Percentiles rank a stretch among this genome's conserved stretches.
These are phyloP conservation scores for Paramecium pentaurelia DNA, from an alignment of 73 alveolate genomes.

Conservation along the genomic window DNA sequence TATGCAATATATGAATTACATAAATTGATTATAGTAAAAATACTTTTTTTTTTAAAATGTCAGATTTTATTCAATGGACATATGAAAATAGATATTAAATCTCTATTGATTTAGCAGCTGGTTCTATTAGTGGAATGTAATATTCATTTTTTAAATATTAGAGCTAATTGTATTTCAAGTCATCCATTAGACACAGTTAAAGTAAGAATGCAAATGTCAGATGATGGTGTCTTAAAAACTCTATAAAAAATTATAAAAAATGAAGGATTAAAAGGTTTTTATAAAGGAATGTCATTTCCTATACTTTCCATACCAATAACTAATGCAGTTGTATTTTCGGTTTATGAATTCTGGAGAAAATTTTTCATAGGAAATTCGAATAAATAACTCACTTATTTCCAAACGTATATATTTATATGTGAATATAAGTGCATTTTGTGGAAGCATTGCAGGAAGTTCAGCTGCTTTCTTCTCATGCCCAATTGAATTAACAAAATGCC, in stretches of 20 bases:
- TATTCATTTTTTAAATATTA: not conserved
- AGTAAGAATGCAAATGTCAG: conserved; percentile 57
- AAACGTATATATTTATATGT: not conserved
- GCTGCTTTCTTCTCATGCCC: conserved; percentile 60
- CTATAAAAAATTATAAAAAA: conserved; percentile 8
- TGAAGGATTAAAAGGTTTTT: conserved; percentile 56
- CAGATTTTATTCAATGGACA: conserved; percentile 20
- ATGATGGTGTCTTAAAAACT: not conserved
- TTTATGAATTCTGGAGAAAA: conserved; percentile 62
- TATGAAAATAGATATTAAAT: not conserved
- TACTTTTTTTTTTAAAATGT: not conserved
- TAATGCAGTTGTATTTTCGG: conserved; percentile 65
- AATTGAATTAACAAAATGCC: conserved; percentile 68
- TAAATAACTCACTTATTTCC: conserved; percentile 17
- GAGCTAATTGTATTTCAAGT: conserved; percentile 45
- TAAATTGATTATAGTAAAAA: not conserved
- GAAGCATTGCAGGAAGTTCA: conserved; percentile 64
- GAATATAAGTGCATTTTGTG: conserved; percentile 46
- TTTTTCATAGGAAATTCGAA: not conserved
- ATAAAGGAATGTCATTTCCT: conserved; percentile 69
- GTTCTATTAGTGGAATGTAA: not conserved
- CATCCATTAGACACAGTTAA: conserved; percentile 61
- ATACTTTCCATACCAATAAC: conserved; percentile 61
- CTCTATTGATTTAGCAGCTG: not conserved
- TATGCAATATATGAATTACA: not conserved